Evolutionary conservation across 306 rosid species (phyloP).

Genomic region (Begonia fuchsioides): DNA sequence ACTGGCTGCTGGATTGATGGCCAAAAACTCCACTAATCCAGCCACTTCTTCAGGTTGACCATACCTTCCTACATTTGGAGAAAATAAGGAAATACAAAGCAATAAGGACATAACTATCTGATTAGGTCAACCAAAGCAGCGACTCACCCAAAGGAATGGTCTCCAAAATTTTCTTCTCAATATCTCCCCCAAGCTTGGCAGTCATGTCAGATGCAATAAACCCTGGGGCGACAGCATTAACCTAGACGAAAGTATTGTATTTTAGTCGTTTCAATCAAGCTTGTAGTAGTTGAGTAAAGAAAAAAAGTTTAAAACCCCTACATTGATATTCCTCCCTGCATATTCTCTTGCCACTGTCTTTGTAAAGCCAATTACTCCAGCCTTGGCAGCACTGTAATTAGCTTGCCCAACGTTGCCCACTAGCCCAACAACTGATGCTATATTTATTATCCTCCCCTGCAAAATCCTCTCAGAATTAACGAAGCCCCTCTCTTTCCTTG

Average conservation of each 20-base stretch:
- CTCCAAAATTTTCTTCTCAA: slow-evolving; percentile 72
- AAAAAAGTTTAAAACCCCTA: slow-evolving; percentile 10
- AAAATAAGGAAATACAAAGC: neutral
- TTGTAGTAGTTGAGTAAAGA: slow-evolving; percentile 5
- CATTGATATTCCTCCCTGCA: slow-evolving; percentile 80
- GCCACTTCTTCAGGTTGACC: slow-evolving; percentile 98
- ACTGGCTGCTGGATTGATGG: slow-evolving; percentile 73
- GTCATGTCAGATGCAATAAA: slow-evolving; percentile 98
- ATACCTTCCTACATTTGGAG: slow-evolving; percentile 55
- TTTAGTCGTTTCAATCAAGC: slow-evolving; percentile 1
- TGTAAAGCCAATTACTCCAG: slow-evolving; percentile 94
- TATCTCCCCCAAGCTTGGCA: slow-evolving; percentile 68
- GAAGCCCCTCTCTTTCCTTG: neutral
- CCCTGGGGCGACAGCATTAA: slow-evolving; percentile 95
- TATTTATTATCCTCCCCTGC: slow-evolving; percentile 93
- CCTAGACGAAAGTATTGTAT: slow-evolving; percentile 32
- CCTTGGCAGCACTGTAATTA: slow-evolving; percentile 97
- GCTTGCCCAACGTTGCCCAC: slow-evolving; percentile 94
- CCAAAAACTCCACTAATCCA: slow-evolving; percentile 91
- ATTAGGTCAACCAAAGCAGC: slow-evolving; percentile 3
- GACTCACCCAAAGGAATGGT: slow-evolving; percentile 74
- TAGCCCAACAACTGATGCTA: slow-evolving; percentile 88
- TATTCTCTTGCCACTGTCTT: slow-evolving; percentile 84
- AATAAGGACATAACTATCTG: neutral
- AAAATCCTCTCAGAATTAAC: slow-evolving; percentile 9